Base-by-base conservation (phyloP, 352 stramenopile species). In the Pythium phragmiticola region DNA sequence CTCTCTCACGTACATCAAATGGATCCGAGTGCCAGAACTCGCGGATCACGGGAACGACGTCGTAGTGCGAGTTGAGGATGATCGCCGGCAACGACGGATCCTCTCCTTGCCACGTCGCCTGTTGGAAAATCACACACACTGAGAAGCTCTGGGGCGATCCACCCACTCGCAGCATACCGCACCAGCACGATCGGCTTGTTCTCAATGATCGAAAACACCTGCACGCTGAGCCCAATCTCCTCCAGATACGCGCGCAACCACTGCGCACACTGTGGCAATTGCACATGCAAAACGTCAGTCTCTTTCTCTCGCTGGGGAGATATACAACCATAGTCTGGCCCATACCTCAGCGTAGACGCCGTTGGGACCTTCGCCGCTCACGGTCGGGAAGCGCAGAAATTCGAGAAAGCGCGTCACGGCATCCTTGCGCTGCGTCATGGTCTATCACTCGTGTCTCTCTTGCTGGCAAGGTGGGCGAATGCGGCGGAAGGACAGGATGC, bases 41-140 rank as follows among this genome's bases (percentile, higher is more conserved):
- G 9, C 72, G 45, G 59, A 88, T 84, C n/a, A 85, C 92, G 5
- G 96, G 96, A 7, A 99, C 96, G 21, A 99, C 95, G 72, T 99
- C 96, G 73, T 98, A 99, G 71, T 99, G 96, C 19, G 83, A 96
- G 73, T 99, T 99, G 33, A 98, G 77, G 9, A 99, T 66, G 36
- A 99, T 76, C 0, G 84, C 73, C 1, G 94, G 92, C 42, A 98
- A 79, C 34, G 79, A 73, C 13, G 82, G 57, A 63, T 98, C 74
- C 26, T 84, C 70, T 23, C 95, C 96, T 55, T 77, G 76, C 89
- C 94, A 98, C 39, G 84, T 85, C 2, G 76, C 74, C 78, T 88
- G 52, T 50, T 39, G 11, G 7, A 39, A 11, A 3, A 39, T 13
- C 34, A 11, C 34, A 39, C 34, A 30, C 45, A 30, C 4, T 8